Base-by-base conservation (phyloP, 208 protist species). In the Leishmania martiniquensis region DNA sequence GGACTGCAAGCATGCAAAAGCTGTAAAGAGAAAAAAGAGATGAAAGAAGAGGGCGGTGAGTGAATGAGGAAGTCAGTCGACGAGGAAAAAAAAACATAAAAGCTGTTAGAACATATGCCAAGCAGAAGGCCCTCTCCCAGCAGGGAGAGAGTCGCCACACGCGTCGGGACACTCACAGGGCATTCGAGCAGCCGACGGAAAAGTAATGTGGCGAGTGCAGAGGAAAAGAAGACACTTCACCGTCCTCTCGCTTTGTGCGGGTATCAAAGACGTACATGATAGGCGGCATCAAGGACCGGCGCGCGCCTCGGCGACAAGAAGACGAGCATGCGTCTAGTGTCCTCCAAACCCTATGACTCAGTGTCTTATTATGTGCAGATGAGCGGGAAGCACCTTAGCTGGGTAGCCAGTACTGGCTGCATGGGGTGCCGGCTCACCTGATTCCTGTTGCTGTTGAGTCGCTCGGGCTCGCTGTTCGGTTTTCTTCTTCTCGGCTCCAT, bases 381-480 rank as follows among this genome's bases (percentile, higher is more conserved):
- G 25, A 10, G 42, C 4, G 34, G n/a, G 29, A 25, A 69, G 42
- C 22, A 49, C 65, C 15, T 29, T 22, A 34, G 22, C 37, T 29
- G 5, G 51, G 22, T 22, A 69, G 65, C 34, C 29, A 9, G 12
- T 10, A 69, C 15, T 32, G 9, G 42, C 65, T 34, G 10, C 42
- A 69, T 9, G 10, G 1, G n/a, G 25, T 29, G 25, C 25, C 34
- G 9, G 2, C 4, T 72, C 25, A 7, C 59, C 9, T 54, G n/a
- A 69, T 12, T 75, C 37, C 57, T 80, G 10, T 32, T 75, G 17
- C 9, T 47, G 13, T 75, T 72, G 25, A 42, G 42, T 83, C 52
- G 32, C 44, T 67, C n/a, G n/a, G n/a, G 37, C 52, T 71, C 22
- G 10, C 25, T 69, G 66, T 67, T 65, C 65, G 5, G 6, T 51